These are phyloP conservation scores for Populus alba DNA, from an alignment of 345 rosid species.

Conservation along the genomic window DNA sequence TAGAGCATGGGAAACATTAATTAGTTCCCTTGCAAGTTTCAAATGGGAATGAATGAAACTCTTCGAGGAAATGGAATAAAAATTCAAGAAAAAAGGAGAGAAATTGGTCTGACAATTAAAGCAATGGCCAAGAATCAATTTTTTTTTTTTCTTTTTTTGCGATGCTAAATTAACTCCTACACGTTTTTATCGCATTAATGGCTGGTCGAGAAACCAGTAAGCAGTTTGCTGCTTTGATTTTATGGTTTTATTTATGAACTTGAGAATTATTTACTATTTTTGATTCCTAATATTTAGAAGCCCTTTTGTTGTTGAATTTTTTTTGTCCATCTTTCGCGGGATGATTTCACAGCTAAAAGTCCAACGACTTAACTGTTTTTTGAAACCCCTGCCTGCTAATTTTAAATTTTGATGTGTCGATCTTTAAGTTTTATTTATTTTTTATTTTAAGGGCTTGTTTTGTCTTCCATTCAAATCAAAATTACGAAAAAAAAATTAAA, in stretches of 20 bases:
- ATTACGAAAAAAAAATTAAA: too few relatives aligned
- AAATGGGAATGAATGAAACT: constrained; percentile 17
- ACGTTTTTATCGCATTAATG: constrained; percentile 33
- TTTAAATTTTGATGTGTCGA: background rate
- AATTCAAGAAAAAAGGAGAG: background rate
- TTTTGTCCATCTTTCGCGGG: background rate
- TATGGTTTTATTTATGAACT: background rate
- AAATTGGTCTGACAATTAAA: background rate
- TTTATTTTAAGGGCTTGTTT: background rate
- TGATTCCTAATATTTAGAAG: background rate
- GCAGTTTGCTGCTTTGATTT: background rate
- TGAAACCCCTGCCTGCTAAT: background rate
- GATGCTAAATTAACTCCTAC: constrained; percentile 8
- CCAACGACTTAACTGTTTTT: background rate
- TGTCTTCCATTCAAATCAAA: background rate
- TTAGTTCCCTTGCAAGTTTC: constrained; percentile 39
- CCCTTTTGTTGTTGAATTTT: background rate
- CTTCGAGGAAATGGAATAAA: constrained; percentile 25
- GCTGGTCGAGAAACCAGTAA: constrained; percentile 14
- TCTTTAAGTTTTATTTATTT: background rate
- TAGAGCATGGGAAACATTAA: constrained; percentile 3
- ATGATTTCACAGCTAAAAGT: background rate
- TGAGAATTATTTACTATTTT: background rate
- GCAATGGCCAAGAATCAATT: too few relatives aligned
- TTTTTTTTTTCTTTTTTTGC: too few relatives aligned